Conservation (phyloP, 352 stramenopile genomes). For the Globisporangium ultimum region DNA sequence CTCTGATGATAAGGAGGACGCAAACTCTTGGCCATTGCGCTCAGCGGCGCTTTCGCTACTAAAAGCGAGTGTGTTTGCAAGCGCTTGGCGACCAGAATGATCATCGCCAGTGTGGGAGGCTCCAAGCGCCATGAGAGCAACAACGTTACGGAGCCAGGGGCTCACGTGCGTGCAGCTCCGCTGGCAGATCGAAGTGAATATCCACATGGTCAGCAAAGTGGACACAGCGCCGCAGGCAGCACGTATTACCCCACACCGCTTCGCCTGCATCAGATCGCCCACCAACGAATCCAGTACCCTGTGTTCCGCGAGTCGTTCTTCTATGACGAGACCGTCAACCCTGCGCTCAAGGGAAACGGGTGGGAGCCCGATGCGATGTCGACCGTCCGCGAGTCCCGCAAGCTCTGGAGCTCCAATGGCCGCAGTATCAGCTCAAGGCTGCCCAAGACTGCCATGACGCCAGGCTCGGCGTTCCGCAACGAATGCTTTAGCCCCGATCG, state of each 20-base stretch:
- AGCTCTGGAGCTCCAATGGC: constrained; percentile 46
- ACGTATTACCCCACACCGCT: not conserved
- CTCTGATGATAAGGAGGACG: not conserved
- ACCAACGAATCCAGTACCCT: constrained; percentile 29
- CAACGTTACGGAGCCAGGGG: not conserved
- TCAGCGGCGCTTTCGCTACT: not conserved
- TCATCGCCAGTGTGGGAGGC: constrained; percentile 9
- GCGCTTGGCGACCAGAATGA: constrained; percentile 1
- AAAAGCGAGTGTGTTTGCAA: too few relatives aligned
- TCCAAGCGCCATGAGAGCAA: not conserved
- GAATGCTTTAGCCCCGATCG: constrained; percentile 54
- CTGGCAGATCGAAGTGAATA: too few relatives aligned
- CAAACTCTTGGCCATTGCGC: not conserved
- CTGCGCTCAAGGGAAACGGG: constrained; percentile 34
- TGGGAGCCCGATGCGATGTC: constrained; percentile 26
- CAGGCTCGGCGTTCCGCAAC: constrained; percentile 65
- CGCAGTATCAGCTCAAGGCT: constrained; percentile 39
- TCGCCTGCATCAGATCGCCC: constrained; percentile 8
- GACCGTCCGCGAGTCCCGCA: constrained; percentile 38
- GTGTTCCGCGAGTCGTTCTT: constrained; percentile 70
- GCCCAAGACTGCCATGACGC: constrained; percentile 50
- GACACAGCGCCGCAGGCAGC: not conserved
- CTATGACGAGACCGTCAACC: constrained; percentile 48
- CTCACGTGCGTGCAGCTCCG: too few relatives aligned
- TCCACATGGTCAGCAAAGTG: too few relatives aligned